A percentile compares a stretch with the other conserved stretches of the same genome.
Evolutionary conservation across 2,329 filamentous ascomycete genomes (phyloP).

Genomic region (Talaromyces sp.): DNA sequence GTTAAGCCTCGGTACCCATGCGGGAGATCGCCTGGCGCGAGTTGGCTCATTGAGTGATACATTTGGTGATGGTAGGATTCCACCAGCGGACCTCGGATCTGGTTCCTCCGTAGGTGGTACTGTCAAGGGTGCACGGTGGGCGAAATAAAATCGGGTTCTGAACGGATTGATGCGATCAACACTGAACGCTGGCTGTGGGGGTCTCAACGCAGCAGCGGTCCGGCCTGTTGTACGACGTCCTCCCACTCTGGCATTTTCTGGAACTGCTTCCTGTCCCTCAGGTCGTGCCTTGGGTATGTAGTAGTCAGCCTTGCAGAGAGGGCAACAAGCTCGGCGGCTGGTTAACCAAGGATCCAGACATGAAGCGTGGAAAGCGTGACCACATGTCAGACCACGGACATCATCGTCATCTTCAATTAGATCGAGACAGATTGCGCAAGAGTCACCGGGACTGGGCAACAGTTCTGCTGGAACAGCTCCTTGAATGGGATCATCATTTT

Average conservation of each 20-base stretch:
- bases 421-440: conserved; percentile 95
- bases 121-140: conserved; percentile 34
- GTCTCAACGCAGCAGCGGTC: conserved; percentile 26
- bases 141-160: conserved; percentile 34
- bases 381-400: conserved; percentile 86
- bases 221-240: conserved; percentile 29
- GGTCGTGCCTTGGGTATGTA: conserved; percentile 87
- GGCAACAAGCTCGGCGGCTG: conserved; percentile 88
- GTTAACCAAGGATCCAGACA: conserved; percentile 98
- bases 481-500: conserved; percentile 72
- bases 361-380: conserved; percentile 95
- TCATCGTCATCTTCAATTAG: conserved; percentile 92
- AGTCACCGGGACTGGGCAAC: conserved; percentile 77
- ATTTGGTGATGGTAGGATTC: background rate
- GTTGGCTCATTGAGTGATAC: background rate
- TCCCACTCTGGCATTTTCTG: conserved; percentile 29
- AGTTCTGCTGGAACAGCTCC: conserved; percentile 77
- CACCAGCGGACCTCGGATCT: conserved; percentile 19
- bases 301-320: conserved; percentile 96
- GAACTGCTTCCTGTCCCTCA: conserved; percentile 41
- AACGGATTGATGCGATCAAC: conserved; percentile 32
- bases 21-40: background rate
- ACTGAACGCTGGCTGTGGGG: conserved; percentile 35
- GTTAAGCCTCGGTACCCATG: conserved; percentile 12
- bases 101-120: conserved; percentile 27